These are phyloP conservation scores for Phialemoniopsis sp. DNA, from an alignment of 2,329 filamentous ascomycete genomes.

Conservation along the genomic window DNA sequence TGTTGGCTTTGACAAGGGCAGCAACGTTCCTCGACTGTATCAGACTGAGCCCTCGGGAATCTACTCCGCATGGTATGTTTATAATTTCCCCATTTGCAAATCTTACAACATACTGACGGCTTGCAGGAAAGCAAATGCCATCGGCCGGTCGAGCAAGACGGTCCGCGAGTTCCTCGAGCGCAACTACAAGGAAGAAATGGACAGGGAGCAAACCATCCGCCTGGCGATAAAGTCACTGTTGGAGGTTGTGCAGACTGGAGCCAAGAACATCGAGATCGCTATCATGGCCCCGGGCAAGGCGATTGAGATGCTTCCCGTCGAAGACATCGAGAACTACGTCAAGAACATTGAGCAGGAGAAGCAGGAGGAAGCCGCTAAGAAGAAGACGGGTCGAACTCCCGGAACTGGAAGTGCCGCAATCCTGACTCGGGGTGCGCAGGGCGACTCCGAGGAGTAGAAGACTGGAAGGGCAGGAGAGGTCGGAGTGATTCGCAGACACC, in stretches of 20 bases:
- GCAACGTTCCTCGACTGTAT: slow-evolving; percentile 84
- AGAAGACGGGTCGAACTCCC: slow-evolving; percentile 79
- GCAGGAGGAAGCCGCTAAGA: slow-evolving; percentile 96
- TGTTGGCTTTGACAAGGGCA: slow-evolving; percentile 95
- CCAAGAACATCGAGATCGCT: slow-evolving; percentile 99
- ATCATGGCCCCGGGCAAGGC: slow-evolving; percentile 91
- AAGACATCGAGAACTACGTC: slow-evolving; percentile 95
- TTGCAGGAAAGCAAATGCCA: slow-evolving; percentile 95
- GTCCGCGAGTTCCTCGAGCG: slow-evolving; percentile 97
- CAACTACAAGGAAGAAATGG: slow-evolving; percentile 98
- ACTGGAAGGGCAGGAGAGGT: slow-evolving; percentile 1
- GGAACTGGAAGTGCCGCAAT: slow-evolving; percentile 69
- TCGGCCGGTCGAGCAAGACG: slow-evolving; percentile 97
- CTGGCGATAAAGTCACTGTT: slow-evolving; percentile 96
- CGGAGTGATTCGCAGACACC: too few species aligned
- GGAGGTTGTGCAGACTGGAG: slow-evolving; percentile 96
- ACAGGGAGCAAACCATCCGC: slow-evolving; percentile 92
- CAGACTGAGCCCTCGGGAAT: slow-evolving; percentile 99
- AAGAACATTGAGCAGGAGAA: slow-evolving; percentile 99
- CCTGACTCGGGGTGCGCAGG: slow-evolving; percentile 55
- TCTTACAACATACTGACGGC: slow-evolving; percentile 1
- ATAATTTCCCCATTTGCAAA: background rate
- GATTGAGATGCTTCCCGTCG: slow-evolving; percentile 89
- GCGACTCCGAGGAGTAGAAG: slow-evolving; percentile 14
- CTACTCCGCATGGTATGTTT: slow-evolving; percentile 89